Conservation (phyloP, 495 filamentous ascomycete genomes). For the Xylaria curta region DNA sequence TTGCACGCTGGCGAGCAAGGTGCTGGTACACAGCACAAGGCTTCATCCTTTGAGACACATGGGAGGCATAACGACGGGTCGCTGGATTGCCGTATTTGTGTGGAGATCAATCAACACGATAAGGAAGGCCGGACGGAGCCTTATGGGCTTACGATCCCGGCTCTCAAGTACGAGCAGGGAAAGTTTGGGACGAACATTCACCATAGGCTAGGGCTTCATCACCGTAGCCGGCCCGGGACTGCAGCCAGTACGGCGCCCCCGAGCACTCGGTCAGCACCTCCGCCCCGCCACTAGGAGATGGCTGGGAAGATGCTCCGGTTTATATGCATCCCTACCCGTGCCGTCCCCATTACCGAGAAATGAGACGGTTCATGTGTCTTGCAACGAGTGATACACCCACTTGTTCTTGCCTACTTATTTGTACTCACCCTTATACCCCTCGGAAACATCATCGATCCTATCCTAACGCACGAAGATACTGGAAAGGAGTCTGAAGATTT, state of each 20-base stretch:
- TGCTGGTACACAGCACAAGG: conserved; percentile 69
- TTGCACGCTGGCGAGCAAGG: conserved; percentile 67
- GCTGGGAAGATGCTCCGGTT: neutral
- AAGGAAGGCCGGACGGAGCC: conserved; percentile 65
- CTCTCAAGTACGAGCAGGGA: conserved; percentile 46
- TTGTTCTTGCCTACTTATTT: neutral
- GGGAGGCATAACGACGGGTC: conserved; percentile 63
- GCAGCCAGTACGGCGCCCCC: conserved; percentile 31
- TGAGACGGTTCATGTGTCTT: neutral
- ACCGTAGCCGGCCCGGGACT: conserved; percentile 39
- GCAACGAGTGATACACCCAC: neutral
- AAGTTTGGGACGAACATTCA: conserved; percentile 39
- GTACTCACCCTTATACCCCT: conserved; percentile 12
- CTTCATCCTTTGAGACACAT: conserved; percentile 59
- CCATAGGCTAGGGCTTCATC: conserved; percentile 34
- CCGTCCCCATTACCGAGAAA: neutral
- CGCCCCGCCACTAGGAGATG: conserved; percentile 28
- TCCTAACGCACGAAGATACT: neutral
- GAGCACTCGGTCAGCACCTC: conserved; percentile 39
- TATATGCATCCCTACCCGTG: neutral
- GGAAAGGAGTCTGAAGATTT: neutral
- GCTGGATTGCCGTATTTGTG: conserved; percentile 70
- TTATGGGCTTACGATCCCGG: conserved; percentile 70
- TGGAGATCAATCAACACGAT: conserved; percentile 75
- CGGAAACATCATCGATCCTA: neutral